Conservation (phyloP, 2,329 filamentous ascomycete genomes). For the Talaromyces funiculosus region DNA sequence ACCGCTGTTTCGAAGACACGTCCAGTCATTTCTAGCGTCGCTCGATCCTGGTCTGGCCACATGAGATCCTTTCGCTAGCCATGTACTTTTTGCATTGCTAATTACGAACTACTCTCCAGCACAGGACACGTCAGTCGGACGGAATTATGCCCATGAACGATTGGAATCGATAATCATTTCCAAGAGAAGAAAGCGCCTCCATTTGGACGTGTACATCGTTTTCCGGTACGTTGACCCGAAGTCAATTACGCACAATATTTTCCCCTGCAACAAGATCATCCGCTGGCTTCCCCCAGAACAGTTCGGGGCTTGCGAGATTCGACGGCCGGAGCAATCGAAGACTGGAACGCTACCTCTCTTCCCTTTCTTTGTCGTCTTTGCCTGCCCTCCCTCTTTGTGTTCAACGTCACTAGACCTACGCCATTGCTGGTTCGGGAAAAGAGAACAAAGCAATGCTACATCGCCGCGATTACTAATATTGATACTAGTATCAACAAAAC, state of each 20-base stretch:
- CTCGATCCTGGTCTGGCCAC: background rate
- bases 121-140: background rate
- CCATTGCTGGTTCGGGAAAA: background rate
- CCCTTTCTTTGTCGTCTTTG: constrained; percentile 1
- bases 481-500: background rate
- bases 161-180: background rate
- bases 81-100: background rate
- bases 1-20: background rate
- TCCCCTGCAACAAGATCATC: background rate
- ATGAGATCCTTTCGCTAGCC: background rate
- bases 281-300: background rate
- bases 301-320: background rate
- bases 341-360: background rate
- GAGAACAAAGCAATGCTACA: constrained; percentile 1
- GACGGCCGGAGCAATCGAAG: background rate
- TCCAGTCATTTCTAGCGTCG: background rate
- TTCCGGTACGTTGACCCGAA: background rate
- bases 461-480: background rate
- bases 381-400: background rate
- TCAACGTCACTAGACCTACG: background rate
- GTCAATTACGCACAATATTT: background rate
- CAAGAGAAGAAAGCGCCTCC: background rate
- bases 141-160: too few species aligned
- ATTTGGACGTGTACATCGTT: background rate
- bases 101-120: background rate